These are phyloP conservation scores for Magnusiomyces clavatus DNA, from an alignment of 1,139 yeast genomes.

Conservation along the genomic window DNA sequence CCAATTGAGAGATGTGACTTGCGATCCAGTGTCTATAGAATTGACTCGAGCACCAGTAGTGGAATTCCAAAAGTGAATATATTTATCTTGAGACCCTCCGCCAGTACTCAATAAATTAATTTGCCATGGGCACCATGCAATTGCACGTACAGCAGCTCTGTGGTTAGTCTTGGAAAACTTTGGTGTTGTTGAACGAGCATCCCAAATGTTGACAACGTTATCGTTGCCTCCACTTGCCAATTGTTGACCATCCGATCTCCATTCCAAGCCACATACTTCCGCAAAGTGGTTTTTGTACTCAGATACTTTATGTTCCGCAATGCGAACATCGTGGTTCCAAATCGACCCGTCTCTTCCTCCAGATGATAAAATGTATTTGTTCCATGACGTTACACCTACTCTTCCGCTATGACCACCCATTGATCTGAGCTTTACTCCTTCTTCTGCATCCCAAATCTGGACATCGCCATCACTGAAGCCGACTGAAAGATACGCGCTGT, in stretches of 20 bases:
- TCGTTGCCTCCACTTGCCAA: constrained; percentile 94
- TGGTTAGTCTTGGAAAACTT: constrained; percentile 72
- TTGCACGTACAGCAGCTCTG: constrained; percentile 91
- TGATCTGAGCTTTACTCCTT: constrained; percentile 65
- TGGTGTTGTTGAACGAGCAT: constrained; percentile 69
- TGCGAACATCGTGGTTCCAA: constrained; percentile 87
- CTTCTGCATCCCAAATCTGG: constrained; percentile 92
- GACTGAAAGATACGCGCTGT: constrained; percentile 78
- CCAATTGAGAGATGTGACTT: constrained; percentile 90
- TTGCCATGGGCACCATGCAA: constrained; percentile 93
- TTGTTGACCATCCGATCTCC: constrained; percentile 78
- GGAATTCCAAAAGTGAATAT: constrained; percentile 93
- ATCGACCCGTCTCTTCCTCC: constrained; percentile 83
- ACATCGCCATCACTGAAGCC: constrained; percentile 80
- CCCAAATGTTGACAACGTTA: constrained; percentile 92
- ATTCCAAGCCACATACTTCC: constrained; percentile 89
- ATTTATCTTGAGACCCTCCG: constrained; percentile 88
- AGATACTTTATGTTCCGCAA: constrained; percentile 64
- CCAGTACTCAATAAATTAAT: constrained; percentile 83
- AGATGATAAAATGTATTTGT: constrained; percentile 66
- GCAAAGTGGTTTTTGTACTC: constrained; percentile 64
- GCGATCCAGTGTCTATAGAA: constrained; percentile 87
- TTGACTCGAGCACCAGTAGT: constrained; percentile 83
- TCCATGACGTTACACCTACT: constrained; percentile 83
- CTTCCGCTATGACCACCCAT: constrained; percentile 67